Conservation (phyloP, 2,329 filamentous ascomycete species). For the Colletotrichum truncatum region DNA sequence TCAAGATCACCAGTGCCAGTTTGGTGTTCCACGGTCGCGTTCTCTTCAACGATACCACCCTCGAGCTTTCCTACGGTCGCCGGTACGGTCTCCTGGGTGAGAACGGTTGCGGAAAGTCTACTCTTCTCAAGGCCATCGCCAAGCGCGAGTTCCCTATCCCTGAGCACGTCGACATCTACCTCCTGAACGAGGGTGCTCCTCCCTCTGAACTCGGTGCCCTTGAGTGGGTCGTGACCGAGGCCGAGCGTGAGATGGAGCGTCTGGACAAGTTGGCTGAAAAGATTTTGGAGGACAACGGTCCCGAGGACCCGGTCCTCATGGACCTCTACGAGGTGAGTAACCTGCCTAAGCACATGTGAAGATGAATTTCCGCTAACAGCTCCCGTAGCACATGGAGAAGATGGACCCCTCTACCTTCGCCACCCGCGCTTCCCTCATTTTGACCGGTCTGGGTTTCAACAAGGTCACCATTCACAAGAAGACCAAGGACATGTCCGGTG, state of each 20-base stretch:
- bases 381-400: slow-evolving; percentile 88
- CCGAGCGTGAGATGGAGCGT: slow-evolving; percentile 89
- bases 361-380: slow-evolving; percentile 12
- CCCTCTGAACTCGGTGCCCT: slow-evolving; percentile 89
- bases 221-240: slow-evolving; percentile 97
- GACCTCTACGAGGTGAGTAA: slow-evolving; percentile 90
- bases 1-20: slow-evolving; percentile 94
- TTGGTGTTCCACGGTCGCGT: slow-evolving; percentile 98
- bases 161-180: slow-evolving; percentile 96
- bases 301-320: slow-evolving; percentile 88
- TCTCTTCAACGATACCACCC: slow-evolving; percentile 89
- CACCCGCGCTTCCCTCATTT: slow-evolving; percentile 93
- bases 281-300: slow-evolving; percentile 90
- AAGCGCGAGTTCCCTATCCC: slow-evolving; percentile 95
- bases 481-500: slow-evolving; percentile 99
- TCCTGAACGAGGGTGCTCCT: slow-evolving; percentile 96
- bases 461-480: slow-evolving; percentile 98
- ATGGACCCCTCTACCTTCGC: slow-evolving; percentile 99
- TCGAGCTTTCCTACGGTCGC: slow-evolving; percentile 92
- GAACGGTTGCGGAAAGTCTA: slow-evolving; percentile 99
- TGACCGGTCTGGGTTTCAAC: slow-evolving; percentile 99
- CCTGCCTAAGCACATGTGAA: background rate
- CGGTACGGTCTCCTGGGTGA: slow-evolving; percentile 96
- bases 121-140: slow-evolving; percentile 93
- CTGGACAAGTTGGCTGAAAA: slow-evolving; percentile 90